phyloP scores from a whole-genome alignment of 495 filamentous ascomycete species.

The Xylaria venustula region DNA sequence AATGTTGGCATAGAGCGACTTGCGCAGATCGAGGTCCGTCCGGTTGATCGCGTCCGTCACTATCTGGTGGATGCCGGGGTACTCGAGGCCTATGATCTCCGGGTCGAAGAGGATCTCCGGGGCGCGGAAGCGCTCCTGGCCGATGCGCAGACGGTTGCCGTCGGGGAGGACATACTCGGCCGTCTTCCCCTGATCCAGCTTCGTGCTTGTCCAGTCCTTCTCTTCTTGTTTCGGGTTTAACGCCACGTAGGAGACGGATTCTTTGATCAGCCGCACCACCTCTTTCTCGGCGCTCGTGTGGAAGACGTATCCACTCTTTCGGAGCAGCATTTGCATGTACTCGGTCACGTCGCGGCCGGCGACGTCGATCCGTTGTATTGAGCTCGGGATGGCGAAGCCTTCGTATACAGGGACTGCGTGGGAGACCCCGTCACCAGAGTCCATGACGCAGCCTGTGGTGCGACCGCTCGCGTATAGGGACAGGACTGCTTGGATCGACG shows the following conservation, averaged over 20 bases:
- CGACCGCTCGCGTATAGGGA: conserved; percentile 95
- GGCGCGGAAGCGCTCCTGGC: conserved; percentile 80
- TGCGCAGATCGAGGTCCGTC: conserved; percentile 96
- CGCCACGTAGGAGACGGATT: conserved; percentile 89
- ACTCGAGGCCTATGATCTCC: conserved; percentile 94
- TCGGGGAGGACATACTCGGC: conserved; percentile 89
- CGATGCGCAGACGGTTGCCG: conserved; percentile 56
- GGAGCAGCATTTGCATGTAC: conserved; percentile 84
- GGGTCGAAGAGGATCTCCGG: conserved; percentile 98
- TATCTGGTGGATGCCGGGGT: conserved; percentile 95
- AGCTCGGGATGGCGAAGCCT: conserved; percentile 93
- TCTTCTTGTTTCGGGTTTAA: conserved; percentile 89
- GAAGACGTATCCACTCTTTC: conserved; percentile 91
- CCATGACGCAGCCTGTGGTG: conserved; percentile 93
- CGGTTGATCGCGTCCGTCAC: conserved; percentile 94
- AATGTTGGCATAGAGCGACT: conserved; percentile 91
- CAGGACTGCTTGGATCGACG: conserved; percentile 94
- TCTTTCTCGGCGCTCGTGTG: conserved; percentile 99
- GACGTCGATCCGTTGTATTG: conserved; percentile 93
- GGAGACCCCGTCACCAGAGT: conserved; percentile 94
- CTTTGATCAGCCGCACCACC: conserved; percentile 94
- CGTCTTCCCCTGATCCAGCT: conserved; percentile 62
- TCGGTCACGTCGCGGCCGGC: conserved; percentile 98
- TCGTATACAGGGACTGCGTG: conserved; percentile 98
- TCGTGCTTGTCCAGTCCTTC: conserved; percentile 82